Evolutionary conservation across 2,329 filamentous ascomycete genomes (phyloP).

Genomic region (Xylariaceae sp.): DNA sequence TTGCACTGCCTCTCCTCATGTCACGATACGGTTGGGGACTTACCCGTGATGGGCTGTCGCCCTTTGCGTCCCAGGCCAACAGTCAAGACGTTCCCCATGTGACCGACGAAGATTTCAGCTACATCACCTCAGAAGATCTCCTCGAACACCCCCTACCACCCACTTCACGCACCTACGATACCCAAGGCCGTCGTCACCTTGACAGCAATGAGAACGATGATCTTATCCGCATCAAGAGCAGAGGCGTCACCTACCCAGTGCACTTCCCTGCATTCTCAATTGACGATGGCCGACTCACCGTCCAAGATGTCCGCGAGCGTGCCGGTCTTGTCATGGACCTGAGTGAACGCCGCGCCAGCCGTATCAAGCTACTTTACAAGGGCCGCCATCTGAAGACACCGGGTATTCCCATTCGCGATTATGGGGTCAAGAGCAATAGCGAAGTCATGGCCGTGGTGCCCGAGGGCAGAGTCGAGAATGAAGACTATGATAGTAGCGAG

Average conservation of each 20-base stretch:
- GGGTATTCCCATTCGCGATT: constrained; percentile 51
- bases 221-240: constrained; percentile 65
- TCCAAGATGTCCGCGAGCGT: constrained; percentile 64
- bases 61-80: constrained; percentile 44
- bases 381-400: constrained; percentile 66
- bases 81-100: constrained; percentile 55
- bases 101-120: constrained; percentile 73
- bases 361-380: constrained; percentile 70
- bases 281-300: constrained; percentile 65
- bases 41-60: constrained; percentile 44
- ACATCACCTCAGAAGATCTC: constrained; percentile 76
- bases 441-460: constrained; percentile 58
- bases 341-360: constrained; percentile 45
- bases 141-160: constrained; percentile 39
- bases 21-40: constrained; percentile 50
- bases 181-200: constrained; percentile 31
- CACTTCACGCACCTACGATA: constrained; percentile 42
- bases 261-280: constrained; percentile 75
- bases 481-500: constrained; percentile 38
- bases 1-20: constrained; percentile 51
- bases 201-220: constrained; percentile 55
- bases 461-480: constrained; percentile 41
- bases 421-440: constrained; percentile 58
- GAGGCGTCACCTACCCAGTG: constrained; percentile 61
- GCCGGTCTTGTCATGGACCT: constrained; percentile 63